Evolutionary conservation across 23 red algal species (phyloP), one percentile per base, ranked within the genome.

Genomic region (Rhodosorus marinus): DNA sequence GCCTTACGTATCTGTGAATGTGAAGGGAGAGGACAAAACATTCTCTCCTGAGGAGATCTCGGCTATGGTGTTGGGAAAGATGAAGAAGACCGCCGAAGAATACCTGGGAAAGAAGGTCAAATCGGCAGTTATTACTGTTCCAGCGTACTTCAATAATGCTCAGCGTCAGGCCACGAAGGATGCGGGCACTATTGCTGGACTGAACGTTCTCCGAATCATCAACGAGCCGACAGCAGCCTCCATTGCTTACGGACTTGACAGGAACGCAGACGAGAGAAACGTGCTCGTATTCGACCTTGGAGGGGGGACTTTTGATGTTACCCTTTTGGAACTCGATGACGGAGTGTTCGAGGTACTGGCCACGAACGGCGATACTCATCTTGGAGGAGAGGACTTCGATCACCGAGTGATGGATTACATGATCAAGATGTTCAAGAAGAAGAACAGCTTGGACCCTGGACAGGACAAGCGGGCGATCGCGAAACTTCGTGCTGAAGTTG

Each of bases 261-360:
- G 84, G 64, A 77, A 60, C 8, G 87, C 75, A 20, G 74, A 90
- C 55, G 69, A 83, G 41, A n/a, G 25, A 41, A 92, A 94, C 52
- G 81, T 94, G 49, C 63, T 94, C 20, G 87, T 94, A 8, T 94
- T 94, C 52, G 87, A 94, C 49, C 79, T 94, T 26, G 87, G 87
- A 23, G 87, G 87, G 26, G 87, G 87, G 6, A 94, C 87, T 7
- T 94, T 94, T 57, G 87, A 94, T 75, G 87, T 94, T 25, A 94
- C 87, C 21, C 56, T 94, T 4, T 64, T 94, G 26, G 84, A 76
- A 0, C 70, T 94, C 24, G 87, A 94, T 54, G 72, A 94, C 54
- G 87, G 87, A 21, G 87, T 94, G 1, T 94, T 94, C 38, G 87
- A 94, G 60, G 87, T 94, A 33, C 59, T 83, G 6, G 87, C 87